Percentiles rank a stretch among this genome's conserved stretches.
These are phyloP conservation scores for Trichoderma breve DNA, from an alignment of 2,329 filamentous ascomycete species.

Conservation along the genomic window DNA sequence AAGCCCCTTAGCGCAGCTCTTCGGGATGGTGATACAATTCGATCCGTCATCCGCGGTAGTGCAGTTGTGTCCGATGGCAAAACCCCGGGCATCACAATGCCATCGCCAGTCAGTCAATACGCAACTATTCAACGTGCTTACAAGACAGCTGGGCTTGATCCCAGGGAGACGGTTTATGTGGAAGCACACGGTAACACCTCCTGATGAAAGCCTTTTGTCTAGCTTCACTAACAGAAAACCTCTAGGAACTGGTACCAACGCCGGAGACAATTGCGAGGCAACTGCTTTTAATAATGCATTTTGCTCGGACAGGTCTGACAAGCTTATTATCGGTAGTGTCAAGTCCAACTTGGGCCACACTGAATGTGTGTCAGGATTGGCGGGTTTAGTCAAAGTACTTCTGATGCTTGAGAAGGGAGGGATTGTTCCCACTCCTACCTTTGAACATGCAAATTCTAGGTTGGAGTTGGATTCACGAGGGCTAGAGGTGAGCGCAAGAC, in stretches of 20 bases:
- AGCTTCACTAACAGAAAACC: neutral
- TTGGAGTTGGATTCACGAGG: neutral
- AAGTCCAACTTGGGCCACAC: slow-evolving; percentile 21
- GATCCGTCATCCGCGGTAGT: slow-evolving; percentile 19
- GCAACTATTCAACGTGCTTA: slow-evolving; percentile 17
- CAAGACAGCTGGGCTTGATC: slow-evolving; percentile 16
- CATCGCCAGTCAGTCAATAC: slow-evolving; percentile 9
- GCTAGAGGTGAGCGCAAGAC: neutral
- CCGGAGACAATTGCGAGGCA: slow-evolving; percentile 16
- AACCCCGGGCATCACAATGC: slow-evolving; percentile 21
- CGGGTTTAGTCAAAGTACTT: slow-evolving; percentile 14
- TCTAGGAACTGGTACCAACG: slow-evolving; percentile 19
- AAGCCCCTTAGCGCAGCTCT: slow-evolving; percentile 46
- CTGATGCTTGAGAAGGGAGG: slow-evolving; percentile 19
- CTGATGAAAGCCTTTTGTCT: neutral
- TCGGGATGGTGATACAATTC: slow-evolving; percentile 26
- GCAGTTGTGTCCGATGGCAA: slow-evolving; percentile 18
- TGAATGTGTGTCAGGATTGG: slow-evolving; percentile 18
- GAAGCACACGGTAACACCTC: slow-evolving; percentile 15
- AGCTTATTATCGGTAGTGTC: slow-evolving; percentile 16
- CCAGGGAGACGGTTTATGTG: slow-evolving; percentile 16
- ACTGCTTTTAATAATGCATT: slow-evolving; percentile 17
- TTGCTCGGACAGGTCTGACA: neutral
- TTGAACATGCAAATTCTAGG: neutral
- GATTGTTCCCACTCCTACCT: slow-evolving; percentile 18